phyloP scores from a whole-genome alignment of 2,329 filamentous ascomycete genomes.

The Neopestalotiopsis clavispora region DNA sequence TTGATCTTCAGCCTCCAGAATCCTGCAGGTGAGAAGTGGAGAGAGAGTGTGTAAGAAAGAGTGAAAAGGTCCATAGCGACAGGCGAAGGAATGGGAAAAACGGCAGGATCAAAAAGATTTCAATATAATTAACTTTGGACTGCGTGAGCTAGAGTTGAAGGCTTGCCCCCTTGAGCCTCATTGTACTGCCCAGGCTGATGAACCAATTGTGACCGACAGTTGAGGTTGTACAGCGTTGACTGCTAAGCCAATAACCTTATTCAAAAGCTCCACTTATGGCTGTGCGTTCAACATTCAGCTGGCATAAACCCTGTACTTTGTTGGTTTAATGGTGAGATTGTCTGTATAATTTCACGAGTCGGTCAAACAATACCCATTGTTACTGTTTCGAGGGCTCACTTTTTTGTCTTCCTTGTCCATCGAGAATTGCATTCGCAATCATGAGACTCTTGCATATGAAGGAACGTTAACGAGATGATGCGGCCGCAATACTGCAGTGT shows the following conservation, averaged over 20 bases:
- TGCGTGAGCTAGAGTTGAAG: background rate
- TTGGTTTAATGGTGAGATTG: background rate
- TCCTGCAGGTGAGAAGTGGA: background rate
- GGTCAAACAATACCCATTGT: no score
- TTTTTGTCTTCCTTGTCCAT: no score
- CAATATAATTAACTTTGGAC: background rate
- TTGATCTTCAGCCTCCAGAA: slow-evolving; percentile 1
- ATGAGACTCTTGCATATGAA: no score
- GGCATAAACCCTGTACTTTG: background rate
- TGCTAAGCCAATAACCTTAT: background rate
- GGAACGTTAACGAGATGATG: no score
- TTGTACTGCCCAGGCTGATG: background rate
- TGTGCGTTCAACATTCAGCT: background rate
- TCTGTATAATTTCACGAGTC: background rate
- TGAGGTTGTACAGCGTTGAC: background rate
- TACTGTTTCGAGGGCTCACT: no score
- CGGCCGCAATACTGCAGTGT: no score
- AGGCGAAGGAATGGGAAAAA: background rate
- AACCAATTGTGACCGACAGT: background rate
- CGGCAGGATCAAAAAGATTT: background rate
- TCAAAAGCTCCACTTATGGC: background rate
- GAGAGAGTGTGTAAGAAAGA: background rate
- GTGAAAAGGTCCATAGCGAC: background rate
- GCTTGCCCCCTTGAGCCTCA: background rate
- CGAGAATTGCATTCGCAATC: no score